Conservation (phyloP, 257 asterid species). For the Plantago major region DNA sequence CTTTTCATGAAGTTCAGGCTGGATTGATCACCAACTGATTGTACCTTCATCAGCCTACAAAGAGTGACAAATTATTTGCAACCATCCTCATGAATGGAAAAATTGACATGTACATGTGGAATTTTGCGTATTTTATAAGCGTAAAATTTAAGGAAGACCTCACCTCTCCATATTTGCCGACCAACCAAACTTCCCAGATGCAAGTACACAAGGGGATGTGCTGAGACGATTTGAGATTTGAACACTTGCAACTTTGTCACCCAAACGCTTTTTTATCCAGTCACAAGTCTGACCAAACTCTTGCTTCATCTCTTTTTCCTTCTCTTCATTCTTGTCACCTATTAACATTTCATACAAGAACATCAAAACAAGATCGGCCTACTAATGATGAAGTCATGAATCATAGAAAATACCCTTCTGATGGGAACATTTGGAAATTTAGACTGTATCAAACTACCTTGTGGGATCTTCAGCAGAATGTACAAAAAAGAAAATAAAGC, state of each 20-base stretch:
- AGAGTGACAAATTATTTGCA: conserved; percentile 1
- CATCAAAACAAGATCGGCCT: too few species aligned
- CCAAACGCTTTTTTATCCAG: conserved; percentile 56
- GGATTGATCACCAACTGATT: conserved; percentile 66
- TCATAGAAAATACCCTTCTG: conserved; percentile 8
- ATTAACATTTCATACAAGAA: neutral
- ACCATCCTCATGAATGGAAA: conserved; percentile 4
- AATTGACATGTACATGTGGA: neutral
- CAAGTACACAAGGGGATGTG: conserved; percentile 95
- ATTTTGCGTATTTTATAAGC: conserved; percentile 13
- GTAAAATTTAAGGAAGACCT: neutral
- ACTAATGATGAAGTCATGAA: too few species aligned
- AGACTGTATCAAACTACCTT: too few species aligned
- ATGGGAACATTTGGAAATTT: neutral
- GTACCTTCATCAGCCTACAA: conserved; percentile 95
- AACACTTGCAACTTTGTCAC: conserved; percentile 81
- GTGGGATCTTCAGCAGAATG: too few species aligned
- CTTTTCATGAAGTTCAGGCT: conserved; percentile 79
- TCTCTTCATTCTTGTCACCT: conserved; percentile 22
- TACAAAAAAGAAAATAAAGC: too few species aligned
- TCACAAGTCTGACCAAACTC: conserved; percentile 75
- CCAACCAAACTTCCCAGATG: conserved; percentile 97
- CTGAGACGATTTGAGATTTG: conserved; percentile 90
- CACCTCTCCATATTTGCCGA: conserved; percentile 99
- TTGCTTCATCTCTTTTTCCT: conserved; percentile 49